These are phyloP conservation scores for Symbiodinium pilosum DNA, from an alignment of 73 alveolate genomes.

Conservation along the genomic window DNA sequence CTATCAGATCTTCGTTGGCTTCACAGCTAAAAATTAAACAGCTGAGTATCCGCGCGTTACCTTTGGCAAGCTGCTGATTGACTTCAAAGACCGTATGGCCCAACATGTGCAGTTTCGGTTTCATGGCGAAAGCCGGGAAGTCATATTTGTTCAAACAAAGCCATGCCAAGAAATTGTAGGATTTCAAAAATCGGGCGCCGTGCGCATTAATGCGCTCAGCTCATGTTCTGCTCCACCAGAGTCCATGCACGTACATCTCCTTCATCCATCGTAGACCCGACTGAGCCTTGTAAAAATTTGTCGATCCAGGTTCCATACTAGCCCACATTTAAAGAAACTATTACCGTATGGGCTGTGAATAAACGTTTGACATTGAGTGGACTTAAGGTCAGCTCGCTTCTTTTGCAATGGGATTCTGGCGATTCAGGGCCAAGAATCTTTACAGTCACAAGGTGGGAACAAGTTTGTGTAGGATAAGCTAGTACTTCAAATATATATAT, in stretches of 20 bases:
- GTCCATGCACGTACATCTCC: neutral
- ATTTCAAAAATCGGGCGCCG: neutral
- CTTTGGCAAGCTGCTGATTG: neutral
- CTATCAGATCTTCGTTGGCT: neutral
- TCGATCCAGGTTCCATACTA: no score
- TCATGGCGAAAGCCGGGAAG: neutral
- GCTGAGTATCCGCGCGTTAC: neutral
- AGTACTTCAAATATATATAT: no score
- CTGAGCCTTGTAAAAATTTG: no score
- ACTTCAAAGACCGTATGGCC: neutral
- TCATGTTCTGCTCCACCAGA: neutral
- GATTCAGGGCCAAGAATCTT: no score
- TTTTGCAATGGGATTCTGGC: no score
- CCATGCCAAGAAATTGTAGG: neutral
- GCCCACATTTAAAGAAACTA: no score
- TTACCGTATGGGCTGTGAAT: no score
- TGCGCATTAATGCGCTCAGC: neutral
- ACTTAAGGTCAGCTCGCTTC: no score
- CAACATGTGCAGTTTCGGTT: neutral
- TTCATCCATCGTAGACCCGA: neutral
- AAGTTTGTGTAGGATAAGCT: no score
- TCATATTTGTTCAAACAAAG: neutral
- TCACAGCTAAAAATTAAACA: neutral
- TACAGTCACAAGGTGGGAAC: no score
- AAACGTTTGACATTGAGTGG: no score